phyloP scores from a whole-genome alignment of 176 grass and related monocot species.

The Saccharum spontaneum region DNA sequence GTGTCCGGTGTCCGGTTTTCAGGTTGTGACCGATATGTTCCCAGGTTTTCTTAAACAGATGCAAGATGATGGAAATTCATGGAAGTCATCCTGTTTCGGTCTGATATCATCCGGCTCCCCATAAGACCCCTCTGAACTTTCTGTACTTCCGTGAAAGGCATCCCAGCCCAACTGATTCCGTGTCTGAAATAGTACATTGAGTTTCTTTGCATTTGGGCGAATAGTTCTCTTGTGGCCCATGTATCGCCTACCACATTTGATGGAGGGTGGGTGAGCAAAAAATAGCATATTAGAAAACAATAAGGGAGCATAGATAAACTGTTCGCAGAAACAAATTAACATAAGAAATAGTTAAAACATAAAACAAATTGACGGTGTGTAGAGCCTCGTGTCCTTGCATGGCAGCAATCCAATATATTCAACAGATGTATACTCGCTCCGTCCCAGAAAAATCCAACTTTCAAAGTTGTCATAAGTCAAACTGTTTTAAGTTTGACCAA shows the following conservation, averaged over 20 bases:
- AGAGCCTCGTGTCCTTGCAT: not conserved
- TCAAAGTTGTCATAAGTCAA: not conserved
- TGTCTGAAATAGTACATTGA: slow-evolving; percentile 60
- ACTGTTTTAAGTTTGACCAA: not conserved
- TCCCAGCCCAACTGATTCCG: slow-evolving; percentile 65
- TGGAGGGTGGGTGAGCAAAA: not conserved
- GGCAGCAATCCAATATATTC: not conserved
- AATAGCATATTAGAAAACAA: slow-evolving; percentile 8
- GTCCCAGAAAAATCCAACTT: not conserved
- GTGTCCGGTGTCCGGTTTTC: not conserved
- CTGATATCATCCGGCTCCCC: slow-evolving; percentile 81
- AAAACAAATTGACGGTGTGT: not conserved
- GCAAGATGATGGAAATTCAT: slow-evolving; percentile 87
- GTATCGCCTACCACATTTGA: slow-evolving; percentile 65
- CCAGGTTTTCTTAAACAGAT: slow-evolving; percentile 55
- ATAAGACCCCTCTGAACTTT: slow-evolving; percentile 65
- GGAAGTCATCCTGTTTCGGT: slow-evolving; percentile 71
- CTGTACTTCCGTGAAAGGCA: slow-evolving; percentile 60
- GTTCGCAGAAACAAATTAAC: not conserved
- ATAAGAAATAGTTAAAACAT: not conserved
- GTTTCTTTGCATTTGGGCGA: slow-evolving; percentile 78
- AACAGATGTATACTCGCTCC: not conserved
- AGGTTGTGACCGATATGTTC: slow-evolving; percentile 23
- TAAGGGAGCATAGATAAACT: not conserved
- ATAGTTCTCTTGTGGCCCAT: slow-evolving; percentile 97